Evolutionary conservation across 1,284 basidiomycete species (phyloP).

Genomic region (Ceratobasidium papillatum): DNA sequence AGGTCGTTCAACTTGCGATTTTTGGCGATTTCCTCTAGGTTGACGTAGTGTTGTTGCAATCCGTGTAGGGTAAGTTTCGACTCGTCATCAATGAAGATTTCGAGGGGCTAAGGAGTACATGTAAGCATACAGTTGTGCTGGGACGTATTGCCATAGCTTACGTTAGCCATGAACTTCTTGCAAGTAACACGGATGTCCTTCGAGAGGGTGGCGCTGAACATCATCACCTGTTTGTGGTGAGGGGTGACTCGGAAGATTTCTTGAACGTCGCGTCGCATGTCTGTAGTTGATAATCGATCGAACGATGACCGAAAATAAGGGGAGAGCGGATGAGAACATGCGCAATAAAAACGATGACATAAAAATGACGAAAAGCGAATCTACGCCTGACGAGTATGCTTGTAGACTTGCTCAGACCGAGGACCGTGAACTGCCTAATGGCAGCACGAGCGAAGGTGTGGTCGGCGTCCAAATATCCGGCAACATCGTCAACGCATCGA

Average conservation of each 20-base stretch:
- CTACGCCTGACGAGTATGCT: slow-evolving; percentile 35
- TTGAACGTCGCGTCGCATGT: slow-evolving; percentile 99
- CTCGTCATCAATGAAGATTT: slow-evolving; percentile 99
- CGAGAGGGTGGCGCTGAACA: slow-evolving; percentile 98
- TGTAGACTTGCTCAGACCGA: slow-evolving; percentile 21
- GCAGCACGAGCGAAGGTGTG: slow-evolving; percentile 10
- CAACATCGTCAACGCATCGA: slow-evolving; percentile 38
- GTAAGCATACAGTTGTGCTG: neutral
- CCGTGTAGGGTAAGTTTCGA: slow-evolving; percentile 99
- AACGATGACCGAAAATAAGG: slow-evolving; percentile 53
- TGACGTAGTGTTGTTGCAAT: slow-evolving; percentile 98
- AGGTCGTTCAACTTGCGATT: slow-evolving; percentile 98
- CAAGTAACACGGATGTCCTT: slow-evolving; percentile 98
- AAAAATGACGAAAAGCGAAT: slow-evolving; percentile 45
- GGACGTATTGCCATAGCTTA: slow-evolving; percentile 57
- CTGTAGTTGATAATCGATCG: slow-evolving; percentile 58
- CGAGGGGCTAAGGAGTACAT: slow-evolving; percentile 76
- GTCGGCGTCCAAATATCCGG: slow-evolving; percentile 24
- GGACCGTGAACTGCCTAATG: slow-evolving; percentile 9
- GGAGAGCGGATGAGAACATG: slow-evolving; percentile 55
- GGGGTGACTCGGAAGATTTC: slow-evolving; percentile 99
- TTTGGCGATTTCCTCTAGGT: slow-evolving; percentile 93
- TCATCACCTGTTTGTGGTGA: slow-evolving; percentile 99
- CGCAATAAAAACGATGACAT: slow-evolving; percentile 62
- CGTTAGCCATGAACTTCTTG: slow-evolving; percentile 99